phyloP scores from a whole-genome alignment of 2,329 filamentous ascomycete genomes.

The Colletotrichum sp. region DNA sequence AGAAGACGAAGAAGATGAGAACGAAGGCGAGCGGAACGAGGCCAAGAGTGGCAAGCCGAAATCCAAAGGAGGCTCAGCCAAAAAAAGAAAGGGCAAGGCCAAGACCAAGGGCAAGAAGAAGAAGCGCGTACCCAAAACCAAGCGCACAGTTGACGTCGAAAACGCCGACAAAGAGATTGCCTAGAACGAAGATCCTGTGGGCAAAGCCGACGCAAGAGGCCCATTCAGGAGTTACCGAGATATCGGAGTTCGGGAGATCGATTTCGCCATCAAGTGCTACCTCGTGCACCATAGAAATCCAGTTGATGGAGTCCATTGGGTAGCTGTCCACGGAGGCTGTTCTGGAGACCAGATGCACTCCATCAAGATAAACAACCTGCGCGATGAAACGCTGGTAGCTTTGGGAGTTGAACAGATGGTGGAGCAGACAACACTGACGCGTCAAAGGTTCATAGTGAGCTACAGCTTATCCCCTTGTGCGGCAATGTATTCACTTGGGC shows the following conservation, averaged over 20 bases:
- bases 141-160: rapidly evolving
- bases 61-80: background rate
- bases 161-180: background rate
- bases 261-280: background rate
- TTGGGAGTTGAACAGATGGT: rapidly evolving
- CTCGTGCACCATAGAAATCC: background rate
- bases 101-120: rapidly evolving
- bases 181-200: rapidly evolving
- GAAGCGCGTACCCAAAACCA: background rate
- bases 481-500: background rate
- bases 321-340: rapidly evolving
- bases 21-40: rapidly evolving
- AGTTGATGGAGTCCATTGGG: background rate
- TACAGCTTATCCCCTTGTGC: rapidly evolving
- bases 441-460: rapidly evolving
- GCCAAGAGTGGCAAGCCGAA: background rate
- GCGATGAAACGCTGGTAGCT: rapidly evolving
- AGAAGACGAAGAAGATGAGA: background rate
- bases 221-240: background rate
- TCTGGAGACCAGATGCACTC: background rate
- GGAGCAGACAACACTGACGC: background rate
- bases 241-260: rapidly evolving
- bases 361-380: background rate
- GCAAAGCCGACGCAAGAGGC: rapidly evolving
- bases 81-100: rapidly evolving